These are phyloP conservation scores for Colletotrichum truncatum DNA, from an alignment of 2,329 filamentous ascomycete species.

Conservation along the genomic window DNA sequence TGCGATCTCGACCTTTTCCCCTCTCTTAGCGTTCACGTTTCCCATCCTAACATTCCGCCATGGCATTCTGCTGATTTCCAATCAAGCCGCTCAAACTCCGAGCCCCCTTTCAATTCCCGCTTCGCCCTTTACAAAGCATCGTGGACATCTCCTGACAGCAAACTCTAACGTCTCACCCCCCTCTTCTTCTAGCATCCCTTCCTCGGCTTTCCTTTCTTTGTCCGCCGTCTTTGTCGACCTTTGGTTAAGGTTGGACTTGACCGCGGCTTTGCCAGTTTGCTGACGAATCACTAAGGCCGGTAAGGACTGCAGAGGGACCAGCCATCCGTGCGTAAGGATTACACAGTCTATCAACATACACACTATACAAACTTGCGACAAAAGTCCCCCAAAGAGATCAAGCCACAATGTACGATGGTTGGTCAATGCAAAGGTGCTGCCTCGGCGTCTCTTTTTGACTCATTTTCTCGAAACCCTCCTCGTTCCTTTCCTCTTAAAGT, in stretches of 20 bases:
- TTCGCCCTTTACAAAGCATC: neutral
- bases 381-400: neutral
- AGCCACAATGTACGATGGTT: constrained; percentile 9
- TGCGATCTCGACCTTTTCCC: neutral
- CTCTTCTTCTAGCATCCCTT: constrained; percentile 10
- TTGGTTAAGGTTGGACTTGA: too few species aligned
- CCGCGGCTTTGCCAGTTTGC: neutral
- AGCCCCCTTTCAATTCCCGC: neutral
- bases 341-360: neutral
- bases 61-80: constrained; percentile 12
- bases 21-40: neutral
- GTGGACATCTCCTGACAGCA: neutral
- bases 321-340: neutral
- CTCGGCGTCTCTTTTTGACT: neutral
- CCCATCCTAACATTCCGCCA: constrained; percentile 11
- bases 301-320: neutral
- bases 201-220: neutral
- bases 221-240: neutral
- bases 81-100: neutral
- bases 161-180: constrained; percentile 4
- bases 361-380: constrained; percentile 8
- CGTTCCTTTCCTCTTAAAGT: neutral
- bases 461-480: neutral
- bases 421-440: constrained; percentile 10
- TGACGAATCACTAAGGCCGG: neutral